Evolutionary conservation across 257 asterid species (phyloP), one percentile per base, ranked within the genome.

Genomic region (Solanum commersonii): DNA sequence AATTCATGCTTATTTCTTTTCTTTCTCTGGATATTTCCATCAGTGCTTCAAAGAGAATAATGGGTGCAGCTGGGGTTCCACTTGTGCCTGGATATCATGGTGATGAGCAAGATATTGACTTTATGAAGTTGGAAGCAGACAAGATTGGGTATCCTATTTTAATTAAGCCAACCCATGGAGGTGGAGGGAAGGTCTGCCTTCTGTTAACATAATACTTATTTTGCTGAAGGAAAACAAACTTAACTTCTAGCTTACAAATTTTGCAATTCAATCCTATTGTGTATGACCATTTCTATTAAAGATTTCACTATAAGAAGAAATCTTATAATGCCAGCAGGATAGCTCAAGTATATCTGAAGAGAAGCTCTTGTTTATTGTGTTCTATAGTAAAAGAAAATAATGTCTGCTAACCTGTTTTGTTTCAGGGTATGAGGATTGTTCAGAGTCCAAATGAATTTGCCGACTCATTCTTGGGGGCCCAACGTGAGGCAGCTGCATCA

Each of bases 41-140:
- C 93, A 97, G 99, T 93, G 99, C 99, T 89, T 97, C 99, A 86
- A 97, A 97, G 94, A 93, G 98, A 90, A 97, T 97, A 90, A 97
- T 97, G 99, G 99, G 98, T 81, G 99, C 99, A 81, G 99, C 99
- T 35, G 98, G 98, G 87, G 99, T 97, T 85, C 99, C 99, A n/a
- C 99, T 97, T 88, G 99, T 97, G 89, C 99, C 99, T 89, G 99
- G 99, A 87, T 97, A 96, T 93, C 98, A 97, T 91, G 99, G 99
- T 88, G 89, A 84, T 40, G 96, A 94, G 84, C 99, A 96, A 89
- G 98, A 97, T 93, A 89, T 97, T 91, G 98, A 94, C 84, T 90
- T 93, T 60, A 97, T 97, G 99, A 95, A 94, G 93, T 90, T 90
- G 87, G 96, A 97, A 94, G 99, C 99, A 20, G 98, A 95, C 74